Evolutionary conservation across 768 basidiomycete species (phyloP), one percentile per base, ranked within the genome.

Genomic region (Serendipita vermifera): DNA sequence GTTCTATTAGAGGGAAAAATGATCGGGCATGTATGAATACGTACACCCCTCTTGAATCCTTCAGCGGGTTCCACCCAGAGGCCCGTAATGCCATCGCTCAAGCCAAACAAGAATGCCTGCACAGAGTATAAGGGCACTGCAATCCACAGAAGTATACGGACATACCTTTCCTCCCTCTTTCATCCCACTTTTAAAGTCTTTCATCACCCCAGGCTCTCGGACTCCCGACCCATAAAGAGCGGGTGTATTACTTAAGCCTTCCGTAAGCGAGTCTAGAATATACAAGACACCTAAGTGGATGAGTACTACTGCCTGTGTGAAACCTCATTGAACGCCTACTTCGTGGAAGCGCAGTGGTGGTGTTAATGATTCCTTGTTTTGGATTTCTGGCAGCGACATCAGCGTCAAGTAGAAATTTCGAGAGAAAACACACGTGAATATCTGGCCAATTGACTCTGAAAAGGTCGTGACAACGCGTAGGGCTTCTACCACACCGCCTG

Each of bases 391-490:
- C n/a, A 29, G 15, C 32, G 17, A 29, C 41, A n/a, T 35, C n/a
- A 5, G 17, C 17, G 20, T 24, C 24, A 26, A 53, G 24, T 33
- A 38, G 32, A 27, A 11, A 9, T 14, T 56, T 56, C 14, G 54
- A 33, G 9, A 17, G 35, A 20, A 3, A 5, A 62, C 66, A 57
- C 54, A 75, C 73, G 72, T 71, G 62, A 80, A 74, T 40, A 77
- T 71, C 58, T 77, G 71, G 2, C 72, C 73, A 27, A 78, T 70
- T 13, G 72, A 70, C 0, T 67, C 65, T 53, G 73, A 73, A 57
- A 72, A 73, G 55, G 77, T 69, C 14, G 77, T 76, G 15, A 80
- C 64, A 0, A 73, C 73, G 67, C 71, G 74, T 57, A 81, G 75
- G 3, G 78, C 71, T 6, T 76, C 76, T 24, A 67, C 68, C 0